Evolutionary conservation across 352 stramenopile genomes (phyloP).

Genomic region (Elongisporangium undulatum): DNA sequence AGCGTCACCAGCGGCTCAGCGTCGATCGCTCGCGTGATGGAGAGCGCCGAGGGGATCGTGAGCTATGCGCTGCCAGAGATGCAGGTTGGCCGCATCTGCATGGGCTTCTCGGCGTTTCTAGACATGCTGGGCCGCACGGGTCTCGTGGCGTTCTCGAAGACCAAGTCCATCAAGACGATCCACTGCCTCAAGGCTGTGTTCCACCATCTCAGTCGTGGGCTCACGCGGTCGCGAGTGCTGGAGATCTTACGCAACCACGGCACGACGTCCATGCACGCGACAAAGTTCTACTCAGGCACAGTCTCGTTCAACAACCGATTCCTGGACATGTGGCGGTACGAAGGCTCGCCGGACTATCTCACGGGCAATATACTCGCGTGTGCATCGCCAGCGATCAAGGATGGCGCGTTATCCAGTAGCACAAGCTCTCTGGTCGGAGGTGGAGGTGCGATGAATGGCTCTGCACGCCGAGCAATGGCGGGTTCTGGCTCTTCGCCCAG

Average conservation of each 20-base stretch:
- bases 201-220: slow-evolving; percentile 64
- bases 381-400: slow-evolving; percentile 9
- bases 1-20: slow-evolving; percentile 6
- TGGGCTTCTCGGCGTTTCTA: slow-evolving; percentile 68
- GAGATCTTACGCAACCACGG: slow-evolving; percentile 69
- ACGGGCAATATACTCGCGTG: slow-evolving; percentile 30
- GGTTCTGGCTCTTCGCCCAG: slow-evolving; percentile 19
- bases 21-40: slow-evolving; percentile 37
- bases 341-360: slow-evolving; percentile 75
- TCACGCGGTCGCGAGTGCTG: slow-evolving; percentile 55
- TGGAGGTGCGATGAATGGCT: not conserved
- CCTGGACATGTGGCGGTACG: slow-evolving; percentile 76
- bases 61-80: slow-evolving; percentile 35
- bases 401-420: slow-evolving; percentile 4
- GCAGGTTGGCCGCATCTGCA: slow-evolving; percentile 55
- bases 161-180: slow-evolving; percentile 34
- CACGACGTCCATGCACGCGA: slow-evolving; percentile 54
- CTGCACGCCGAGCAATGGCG: not conserved
- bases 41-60: slow-evolving; percentile 43
- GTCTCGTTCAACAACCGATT: slow-evolving; percentile 80
- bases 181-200: slow-evolving; percentile 75
- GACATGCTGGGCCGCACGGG: slow-evolving; percentile 54
- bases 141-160: slow-evolving; percentile 47
- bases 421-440: slow-evolving; percentile 4
- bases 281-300: slow-evolving; percentile 68